Percentiles rank a stretch among this genome's conserved stretches.
Conservation (phyloP, 352 stramenopile species). For the Pythium oligandrum region DNA sequence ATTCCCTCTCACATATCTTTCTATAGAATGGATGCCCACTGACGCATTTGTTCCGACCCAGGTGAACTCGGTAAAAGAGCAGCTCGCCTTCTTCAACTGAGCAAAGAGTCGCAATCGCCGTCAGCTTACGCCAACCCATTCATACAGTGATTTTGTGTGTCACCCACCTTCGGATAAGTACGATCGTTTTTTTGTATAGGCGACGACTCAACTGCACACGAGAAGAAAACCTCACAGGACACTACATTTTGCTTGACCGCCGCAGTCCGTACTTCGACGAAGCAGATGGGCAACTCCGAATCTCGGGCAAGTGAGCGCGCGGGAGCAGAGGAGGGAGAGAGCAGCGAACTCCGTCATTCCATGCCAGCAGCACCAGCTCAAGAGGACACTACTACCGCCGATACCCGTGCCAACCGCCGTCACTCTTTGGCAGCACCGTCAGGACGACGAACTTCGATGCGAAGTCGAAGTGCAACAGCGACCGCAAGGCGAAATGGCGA, state of each 20-base stretch:
- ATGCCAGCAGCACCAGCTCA: conserved; percentile 9
- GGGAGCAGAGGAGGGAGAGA: background rate
- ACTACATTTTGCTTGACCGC: background rate
- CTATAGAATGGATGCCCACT: background rate
- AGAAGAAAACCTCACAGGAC: background rate
- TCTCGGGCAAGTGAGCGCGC: conserved; percentile 19
- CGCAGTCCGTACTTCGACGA: background rate
- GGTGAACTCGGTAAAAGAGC: conserved; percentile 4
- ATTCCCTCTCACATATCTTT: conserved; percentile 1
- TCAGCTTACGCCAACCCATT: conserved; percentile 1
- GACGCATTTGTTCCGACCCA: background rate
- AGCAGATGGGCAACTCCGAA: conserved; percentile 51
- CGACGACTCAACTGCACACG: too few relatives aligned
- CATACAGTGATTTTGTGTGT: conserved; percentile 12
- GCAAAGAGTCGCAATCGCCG: background rate
- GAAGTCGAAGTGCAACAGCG: conserved; percentile 5
- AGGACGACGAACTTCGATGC: conserved; percentile 6
- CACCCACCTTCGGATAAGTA: conserved; percentile 11
- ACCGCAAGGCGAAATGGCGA: conserved; percentile 5
- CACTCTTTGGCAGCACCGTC: conserved; percentile 20
- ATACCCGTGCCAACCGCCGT: conserved; percentile 8
- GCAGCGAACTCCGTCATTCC: conserved; percentile 11
- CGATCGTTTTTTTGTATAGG: conserved; percentile 8
- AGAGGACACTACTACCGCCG: background rate
- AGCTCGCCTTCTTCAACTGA: conserved; percentile 2